Percentiles rank a stretch among this genome's conserved stretches.
Evolutionary conservation across 345 rosid genomes (phyloP).

Genomic region (Eucalyptus melliodora): DNA sequence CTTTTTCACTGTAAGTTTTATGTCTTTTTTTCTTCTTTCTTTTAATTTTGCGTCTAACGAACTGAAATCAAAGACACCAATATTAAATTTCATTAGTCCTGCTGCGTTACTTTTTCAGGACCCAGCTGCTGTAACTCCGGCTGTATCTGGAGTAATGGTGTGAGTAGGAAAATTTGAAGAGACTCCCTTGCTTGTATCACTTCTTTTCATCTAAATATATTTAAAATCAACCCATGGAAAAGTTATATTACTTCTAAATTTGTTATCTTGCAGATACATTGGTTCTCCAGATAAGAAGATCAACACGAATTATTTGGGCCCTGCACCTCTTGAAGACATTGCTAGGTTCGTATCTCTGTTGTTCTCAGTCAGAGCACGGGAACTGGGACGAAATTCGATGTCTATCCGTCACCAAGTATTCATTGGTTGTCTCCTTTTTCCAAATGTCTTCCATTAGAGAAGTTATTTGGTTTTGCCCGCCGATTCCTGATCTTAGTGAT

Average conservation of each 20-base stretch:
- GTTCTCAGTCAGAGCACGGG: background rate
- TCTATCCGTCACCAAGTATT: background rate
- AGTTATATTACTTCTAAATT: background rate
- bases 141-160: conserved; percentile 78
- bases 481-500: background rate
- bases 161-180: conserved; percentile 16
- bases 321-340: conserved; percentile 65
- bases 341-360: conserved; percentile 40
- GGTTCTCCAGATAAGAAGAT: conserved; percentile 69
- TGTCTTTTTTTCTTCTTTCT: background rate
- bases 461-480: background rate
- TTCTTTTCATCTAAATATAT: background rate
- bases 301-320: conserved; percentile 71
- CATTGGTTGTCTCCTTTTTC: background rate
- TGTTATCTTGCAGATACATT: conserved; percentile 40
- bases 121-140: conserved; percentile 40
- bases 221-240: background rate
- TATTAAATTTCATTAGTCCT: background rate
- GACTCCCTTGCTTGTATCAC: background rate
- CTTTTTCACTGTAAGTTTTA: conserved; percentile 60
- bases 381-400: background rate
- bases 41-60: background rate
- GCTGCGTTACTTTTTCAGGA: conserved; percentile 37
- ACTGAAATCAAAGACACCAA: background rate
- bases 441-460: background rate